Base-by-base conservation (phyloP, 2,329 filamentous ascomycete genomes). In the Phyllosticta paracitricarpa region DNA sequence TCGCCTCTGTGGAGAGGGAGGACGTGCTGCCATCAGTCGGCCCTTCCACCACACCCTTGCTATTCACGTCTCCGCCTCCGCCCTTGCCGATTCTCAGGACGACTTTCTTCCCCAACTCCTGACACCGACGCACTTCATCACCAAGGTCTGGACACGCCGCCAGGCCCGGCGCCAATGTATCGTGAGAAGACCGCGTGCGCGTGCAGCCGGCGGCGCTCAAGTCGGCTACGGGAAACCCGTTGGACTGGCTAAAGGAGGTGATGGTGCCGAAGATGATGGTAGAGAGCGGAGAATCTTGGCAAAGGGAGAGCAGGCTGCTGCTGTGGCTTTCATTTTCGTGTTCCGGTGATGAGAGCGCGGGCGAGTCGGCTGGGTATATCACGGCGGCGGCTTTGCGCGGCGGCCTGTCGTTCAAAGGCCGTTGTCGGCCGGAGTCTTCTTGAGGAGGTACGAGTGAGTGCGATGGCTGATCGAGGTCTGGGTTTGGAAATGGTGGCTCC, bases 251-350 rank as follows among this genome's bases (percentile, higher is more conserved):
- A 51, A 62, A 62, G 51, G 51, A 14, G n/a, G 24, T 28, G 4
- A 62, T 56, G 52, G 54, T 25, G 60, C 60, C 55, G 28, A 62
- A 24, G 35, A 62, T 54, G 24, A 62, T 33, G 17, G 60, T 62
- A 6, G 33, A 24, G n/a, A 55, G 48, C 24, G 51, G 9, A 24
- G 52, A 25, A 24, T 62, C 56, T 7, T 17, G 51, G 40, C 60
- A 62, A 17, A 62, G 56, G 10, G 51, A 14, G 6, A 26, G 10
- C 17, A 62, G 59, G 6, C 54, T 57, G 26, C 17, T 22, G 26
- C 26, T 25, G 6, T 51, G 14, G 40, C 40, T 48, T 48, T n/a
- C 40, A 14, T 48, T 48, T n/a, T 48, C 40, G 10, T 61, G 30
- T 7, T 57, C 55, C 17, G 30, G 25, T 22, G 59, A 55, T 60